Conservation (phyloP, 2,329 filamentous ascomycete genomes). For the Aspergillus amoenus region DNA sequence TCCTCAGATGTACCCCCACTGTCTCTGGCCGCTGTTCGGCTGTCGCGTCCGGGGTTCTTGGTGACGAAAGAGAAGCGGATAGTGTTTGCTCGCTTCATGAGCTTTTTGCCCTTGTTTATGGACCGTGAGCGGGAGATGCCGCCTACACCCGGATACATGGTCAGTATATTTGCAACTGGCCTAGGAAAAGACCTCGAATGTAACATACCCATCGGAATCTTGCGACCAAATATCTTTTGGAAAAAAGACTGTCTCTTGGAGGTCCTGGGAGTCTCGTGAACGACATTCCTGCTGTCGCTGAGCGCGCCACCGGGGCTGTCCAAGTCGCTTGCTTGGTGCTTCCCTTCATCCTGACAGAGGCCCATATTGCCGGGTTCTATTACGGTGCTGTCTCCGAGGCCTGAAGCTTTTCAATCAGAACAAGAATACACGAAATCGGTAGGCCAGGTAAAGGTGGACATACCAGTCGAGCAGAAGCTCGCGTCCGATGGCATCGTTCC, state of each 20-base stretch:
- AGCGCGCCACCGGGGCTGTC: slow-evolving; percentile 14
- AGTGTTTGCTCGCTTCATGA: slow-evolving; percentile 29
- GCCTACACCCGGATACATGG: no score
- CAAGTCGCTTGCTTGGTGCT: slow-evolving; percentile 8
- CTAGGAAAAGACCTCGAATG: no score
- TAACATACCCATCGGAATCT: slow-evolving; percentile 23
- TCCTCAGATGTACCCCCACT: slow-evolving; percentile 15
- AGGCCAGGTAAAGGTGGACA: not conserved
- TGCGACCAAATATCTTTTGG: slow-evolving; percentile 27
- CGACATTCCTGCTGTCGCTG: slow-evolving; percentile 8
- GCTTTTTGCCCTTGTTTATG: slow-evolving; percentile 23
- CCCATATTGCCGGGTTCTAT: slow-evolving; percentile 14
- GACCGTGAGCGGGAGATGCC: slow-evolving; percentile 23
- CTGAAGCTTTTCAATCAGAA: slow-evolving; percentile 3
- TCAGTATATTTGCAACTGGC: no score
- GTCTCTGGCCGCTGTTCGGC: slow-evolving; percentile 15
- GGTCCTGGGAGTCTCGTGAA: slow-evolving; percentile 12
- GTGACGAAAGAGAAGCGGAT: slow-evolving; percentile 31
- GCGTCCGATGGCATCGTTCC: slow-evolving; percentile 2
- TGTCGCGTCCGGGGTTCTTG: slow-evolving; percentile 19
- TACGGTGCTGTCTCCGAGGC: slow-evolving; percentile 5
- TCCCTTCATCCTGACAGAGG: slow-evolving; percentile 24
- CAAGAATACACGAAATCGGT: not conserved
- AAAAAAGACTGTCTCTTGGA: slow-evolving; percentile 24
- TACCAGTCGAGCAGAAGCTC: slow-evolving; percentile 20